phyloP scores from a whole-genome alignment of 768 basidiomycete genomes.

The Mycena albidolilacea region DNA sequence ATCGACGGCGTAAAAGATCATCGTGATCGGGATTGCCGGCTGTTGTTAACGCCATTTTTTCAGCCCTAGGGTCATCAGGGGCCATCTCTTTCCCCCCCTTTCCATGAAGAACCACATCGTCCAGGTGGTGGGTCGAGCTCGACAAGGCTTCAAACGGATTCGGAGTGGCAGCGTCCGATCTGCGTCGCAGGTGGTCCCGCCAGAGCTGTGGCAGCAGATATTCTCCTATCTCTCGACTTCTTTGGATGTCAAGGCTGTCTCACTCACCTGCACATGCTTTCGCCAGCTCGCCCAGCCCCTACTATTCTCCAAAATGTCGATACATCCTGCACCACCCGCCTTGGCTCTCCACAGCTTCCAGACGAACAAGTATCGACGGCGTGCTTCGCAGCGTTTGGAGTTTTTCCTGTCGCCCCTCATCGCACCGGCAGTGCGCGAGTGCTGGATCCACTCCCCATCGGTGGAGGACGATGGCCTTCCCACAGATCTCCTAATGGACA shows the following conservation, averaged over 20 bases:
- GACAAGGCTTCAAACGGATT: slow-evolving; percentile 39
- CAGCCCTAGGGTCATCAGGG: not conserved
- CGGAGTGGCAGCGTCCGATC: slow-evolving; percentile 26
- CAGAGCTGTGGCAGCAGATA: slow-evolving; percentile 35
- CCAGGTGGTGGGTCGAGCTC: slow-evolving; percentile 38
- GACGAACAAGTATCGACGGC: slow-evolving; percentile 30
- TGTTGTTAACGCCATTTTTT: no score
- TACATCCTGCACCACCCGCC: slow-evolving; percentile 24
- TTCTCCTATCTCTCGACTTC: slow-evolving; percentile 32
- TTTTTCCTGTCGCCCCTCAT: slow-evolving; percentile 37
- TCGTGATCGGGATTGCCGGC: not conserved
- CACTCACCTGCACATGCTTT: slow-evolving; percentile 37
- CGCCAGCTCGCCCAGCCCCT: slow-evolving; percentile 37
- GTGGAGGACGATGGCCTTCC: slow-evolving; percentile 36
- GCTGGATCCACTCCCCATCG: slow-evolving; percentile 35
- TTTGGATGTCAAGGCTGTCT: slow-evolving; percentile 25
- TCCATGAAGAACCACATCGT: slow-evolving; percentile 40
- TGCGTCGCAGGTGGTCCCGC: slow-evolving; percentile 22
- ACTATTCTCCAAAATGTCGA: slow-evolving; percentile 34
- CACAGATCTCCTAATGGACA: slow-evolving; percentile 37
- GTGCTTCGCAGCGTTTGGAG: slow-evolving; percentile 30
- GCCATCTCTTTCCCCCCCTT: not conserved
- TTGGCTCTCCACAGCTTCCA: slow-evolving; percentile 21
- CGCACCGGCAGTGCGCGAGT: slow-evolving; percentile 38
- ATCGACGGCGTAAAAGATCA: not conserved